phyloP scores from a whole-genome alignment of 768 basidiomycete species.

The Fomitopsis serialis region DNA sequence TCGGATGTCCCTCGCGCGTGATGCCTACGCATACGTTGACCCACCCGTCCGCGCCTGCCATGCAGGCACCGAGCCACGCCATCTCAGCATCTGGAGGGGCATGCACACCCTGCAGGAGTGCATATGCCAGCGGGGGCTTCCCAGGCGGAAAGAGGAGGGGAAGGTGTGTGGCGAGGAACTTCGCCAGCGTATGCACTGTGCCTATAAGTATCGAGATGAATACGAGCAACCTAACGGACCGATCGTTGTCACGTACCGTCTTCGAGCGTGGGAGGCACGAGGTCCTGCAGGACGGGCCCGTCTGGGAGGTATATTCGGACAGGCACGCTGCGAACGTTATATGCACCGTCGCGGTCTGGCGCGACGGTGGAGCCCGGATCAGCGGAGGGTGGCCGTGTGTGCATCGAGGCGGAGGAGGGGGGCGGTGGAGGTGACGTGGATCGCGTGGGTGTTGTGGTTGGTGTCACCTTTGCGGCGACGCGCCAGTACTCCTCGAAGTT shows the following conservation, averaged over 20 bases:
- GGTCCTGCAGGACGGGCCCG: slow-evolving; percentile 86
- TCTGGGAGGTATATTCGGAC: slow-evolving; percentile 86
- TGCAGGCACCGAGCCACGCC: slow-evolving; percentile 90
- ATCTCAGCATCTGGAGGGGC: slow-evolving; percentile 84
- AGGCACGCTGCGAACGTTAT: slow-evolving; percentile 83
- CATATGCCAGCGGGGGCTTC: slow-evolving; percentile 56
- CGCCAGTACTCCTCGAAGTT: slow-evolving; percentile 96
- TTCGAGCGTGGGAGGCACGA: slow-evolving; percentile 73
- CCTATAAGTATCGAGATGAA: slow-evolving; percentile 36
- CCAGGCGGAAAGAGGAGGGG: slow-evolving; percentile 72
- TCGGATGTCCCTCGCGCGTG: slow-evolving; percentile 14
- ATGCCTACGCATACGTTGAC: slow-evolving; percentile 78
- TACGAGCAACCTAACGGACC: background rate
- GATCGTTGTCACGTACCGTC: slow-evolving; percentile 51
- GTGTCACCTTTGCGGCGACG: slow-evolving; percentile 89
- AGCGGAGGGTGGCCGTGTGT: slow-evolving; percentile 58
- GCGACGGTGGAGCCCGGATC: slow-evolving; percentile 42
- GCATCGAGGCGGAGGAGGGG: slow-evolving; percentile 50
- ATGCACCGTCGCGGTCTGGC: slow-evolving; percentile 76
- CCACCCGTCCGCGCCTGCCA: slow-evolving; percentile 95
- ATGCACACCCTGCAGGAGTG: slow-evolving; percentile 80
- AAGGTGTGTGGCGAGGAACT: slow-evolving; percentile 65
- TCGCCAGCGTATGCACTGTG: slow-evolving; percentile 61
- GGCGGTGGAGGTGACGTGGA: slow-evolving; percentile 50
- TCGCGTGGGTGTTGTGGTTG: slow-evolving; percentile 63